phyloP scores from a whole-genome alignment of 306 rosid species.

The Acacia confusa region DNA sequence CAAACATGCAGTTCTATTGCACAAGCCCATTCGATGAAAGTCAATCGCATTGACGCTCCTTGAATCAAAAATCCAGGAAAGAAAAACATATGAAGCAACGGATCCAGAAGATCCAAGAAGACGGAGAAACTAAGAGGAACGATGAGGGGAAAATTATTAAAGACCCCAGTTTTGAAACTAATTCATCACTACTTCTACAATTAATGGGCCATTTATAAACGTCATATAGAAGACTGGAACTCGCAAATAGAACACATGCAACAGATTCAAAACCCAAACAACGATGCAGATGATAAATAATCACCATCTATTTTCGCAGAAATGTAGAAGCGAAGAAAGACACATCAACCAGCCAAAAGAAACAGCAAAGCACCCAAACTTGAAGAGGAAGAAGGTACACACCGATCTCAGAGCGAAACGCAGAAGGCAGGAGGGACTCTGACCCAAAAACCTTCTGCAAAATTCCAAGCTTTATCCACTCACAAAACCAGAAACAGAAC shows the following conservation, averaged over 20 bases:
- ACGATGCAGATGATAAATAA: background rate
- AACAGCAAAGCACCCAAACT: constrained; percentile 18
- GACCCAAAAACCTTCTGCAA: constrained; percentile 26
- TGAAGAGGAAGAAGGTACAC: constrained; percentile 12
- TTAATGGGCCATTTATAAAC: background rate
- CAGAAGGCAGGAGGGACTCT: constrained; percentile 34
- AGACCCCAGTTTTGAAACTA: background rate
- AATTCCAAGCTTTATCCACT: background rate
- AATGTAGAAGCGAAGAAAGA: background rate
- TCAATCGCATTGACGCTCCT: background rate
- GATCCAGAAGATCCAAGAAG: background rate
- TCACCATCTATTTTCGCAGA: background rate
- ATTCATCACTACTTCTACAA: background rate
- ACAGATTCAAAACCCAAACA: constrained; percentile 13
- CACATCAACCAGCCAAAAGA: background rate
- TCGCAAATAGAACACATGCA: constrained; percentile 16
- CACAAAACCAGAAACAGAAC: background rate
- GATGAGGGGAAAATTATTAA: background rate
- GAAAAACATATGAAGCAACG: background rate
- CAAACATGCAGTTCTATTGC: background rate
- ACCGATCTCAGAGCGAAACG: constrained; percentile 45
- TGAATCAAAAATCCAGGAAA: background rate
- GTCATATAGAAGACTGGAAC: background rate
- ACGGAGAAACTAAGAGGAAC: background rate
- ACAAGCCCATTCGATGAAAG: background rate